Base-by-base conservation (phyloP, 1,284 basidiomycete genomes). In the Cryptococcus sp. region DNA sequence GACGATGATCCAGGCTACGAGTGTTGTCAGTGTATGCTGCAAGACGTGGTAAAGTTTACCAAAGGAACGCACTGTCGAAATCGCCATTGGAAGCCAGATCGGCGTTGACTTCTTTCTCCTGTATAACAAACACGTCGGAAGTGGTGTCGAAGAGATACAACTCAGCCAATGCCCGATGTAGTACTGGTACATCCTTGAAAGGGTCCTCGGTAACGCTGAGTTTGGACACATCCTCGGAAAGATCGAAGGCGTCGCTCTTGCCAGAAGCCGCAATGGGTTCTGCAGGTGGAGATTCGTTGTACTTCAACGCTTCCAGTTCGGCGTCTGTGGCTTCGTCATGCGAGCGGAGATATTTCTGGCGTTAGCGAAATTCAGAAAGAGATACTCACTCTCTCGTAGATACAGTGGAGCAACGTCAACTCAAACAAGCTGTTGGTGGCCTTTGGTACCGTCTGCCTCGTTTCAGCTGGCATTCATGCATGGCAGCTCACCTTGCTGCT, bases 381-480 rank as follows among this genome's bases (percentile, higher is more conserved):
- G n/a, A 19, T 1, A 68, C 78, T 64, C 52, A 79, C 78, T 61
- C 79, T 66, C 76, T 97, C 94, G 77, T 88, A 97, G 84, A 95
- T 91, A 58, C 94, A 95, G 45, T 91, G 88, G 67, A 96, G 88
- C 82, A 93, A 89, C 76, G 93, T 93, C 48, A 90, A 88, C 77
- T 96, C 92, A 73, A 97, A 96, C 16, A 88, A 87, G 51, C 86
- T 85, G 5, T 91, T 93, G 1, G 91, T 91, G 19, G 83, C 87
- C 66, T 91, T 91, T 15, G 91, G 90, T 17, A 88, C 90, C 51
- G 75, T 46, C 69, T 77, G 55, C 15, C 82, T 82, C 80, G 68
- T 87, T 86, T 49, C 90, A 93, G 89, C 69, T n/a, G 7, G 7
- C 19, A 27, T 1, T 23, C 15, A 25, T 31, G 20, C 17, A 27